phyloP scores from a whole-genome alignment of 306 rosid genomes.

The Trifolium pratense region DNA sequence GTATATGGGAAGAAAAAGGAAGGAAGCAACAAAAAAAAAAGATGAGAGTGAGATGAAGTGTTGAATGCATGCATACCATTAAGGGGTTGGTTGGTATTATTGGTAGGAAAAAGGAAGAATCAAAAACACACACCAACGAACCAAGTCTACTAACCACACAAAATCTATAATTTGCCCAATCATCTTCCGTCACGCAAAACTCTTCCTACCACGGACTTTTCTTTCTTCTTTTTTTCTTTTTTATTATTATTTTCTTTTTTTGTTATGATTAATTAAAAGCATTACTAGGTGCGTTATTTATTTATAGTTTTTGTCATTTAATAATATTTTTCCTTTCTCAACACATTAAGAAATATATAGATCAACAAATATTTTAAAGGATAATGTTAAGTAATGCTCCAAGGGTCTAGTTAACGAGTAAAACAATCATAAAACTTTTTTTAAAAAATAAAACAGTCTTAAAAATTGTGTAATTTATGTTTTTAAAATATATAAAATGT shows the following conservation, averaged over 20 bases:
- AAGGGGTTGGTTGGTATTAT: neutral
- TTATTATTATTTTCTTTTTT: neutral
- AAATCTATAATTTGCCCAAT: neutral
- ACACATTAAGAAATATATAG: too few relatives aligned
- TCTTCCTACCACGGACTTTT: constrained; percentile 13
- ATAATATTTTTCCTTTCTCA: too few relatives aligned
- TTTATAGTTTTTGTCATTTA: too few relatives aligned
- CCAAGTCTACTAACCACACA: constrained; percentile 7
- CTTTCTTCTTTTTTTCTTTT: neutral
- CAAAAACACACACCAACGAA: neutral
- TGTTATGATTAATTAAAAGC: too few relatives aligned
- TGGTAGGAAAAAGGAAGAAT: neutral
- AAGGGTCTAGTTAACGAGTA: too few relatives aligned
- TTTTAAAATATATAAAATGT: too few relatives aligned
- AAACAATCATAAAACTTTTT: too few relatives aligned
- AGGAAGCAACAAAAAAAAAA: neutral
- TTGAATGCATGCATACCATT: neutral
- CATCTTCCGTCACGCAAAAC: constrained; percentile 8
- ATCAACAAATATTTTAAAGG: too few relatives aligned
- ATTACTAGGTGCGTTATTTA: too few relatives aligned
- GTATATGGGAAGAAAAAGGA: neutral
- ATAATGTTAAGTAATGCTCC: too few relatives aligned
- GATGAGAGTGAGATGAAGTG: neutral
- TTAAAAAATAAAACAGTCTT: too few relatives aligned
- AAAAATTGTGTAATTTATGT: too few relatives aligned